A percentile compares a stretch with the other conserved stretches of the same genome.
These are phyloP conservation scores for Colletotrichum trifolii DNA, from an alignment of 2,329 filamentous ascomycete species.

Conservation along the genomic window DNA sequence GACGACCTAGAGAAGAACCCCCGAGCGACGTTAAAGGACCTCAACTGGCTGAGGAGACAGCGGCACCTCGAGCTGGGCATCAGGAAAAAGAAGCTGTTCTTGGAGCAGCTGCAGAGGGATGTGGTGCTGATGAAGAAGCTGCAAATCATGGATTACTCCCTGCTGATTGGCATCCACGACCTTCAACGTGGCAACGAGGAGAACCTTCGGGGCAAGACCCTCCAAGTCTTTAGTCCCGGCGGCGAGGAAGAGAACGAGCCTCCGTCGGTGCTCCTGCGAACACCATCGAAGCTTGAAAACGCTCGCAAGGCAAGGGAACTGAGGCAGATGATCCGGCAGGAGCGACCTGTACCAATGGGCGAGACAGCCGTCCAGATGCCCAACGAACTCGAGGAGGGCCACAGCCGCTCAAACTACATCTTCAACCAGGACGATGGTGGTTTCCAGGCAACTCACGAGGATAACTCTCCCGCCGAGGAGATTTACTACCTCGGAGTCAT, in stretches of 20 bases:
- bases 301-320: slow-evolving; percentile 91
- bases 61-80: slow-evolving; percentile 89
- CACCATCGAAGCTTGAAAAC: slow-evolving; percentile 92
- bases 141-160: slow-evolving; percentile 98
- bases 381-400: slow-evolving; percentile 82
- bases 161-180: slow-evolving; percentile 95
- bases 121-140: slow-evolving; percentile 87
- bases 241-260: slow-evolving; percentile 74
- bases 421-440: slow-evolving; percentile 97
- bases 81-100: slow-evolving; percentile 86
- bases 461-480: slow-evolving; percentile 85
- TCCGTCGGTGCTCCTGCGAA: slow-evolving; percentile 79
- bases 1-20: slow-evolving; percentile 90
- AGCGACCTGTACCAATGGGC: slow-evolving; percentile 93
- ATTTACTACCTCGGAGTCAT: slow-evolving; percentile 99
- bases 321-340: slow-evolving; percentile 89
- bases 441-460: slow-evolving; percentile 91
- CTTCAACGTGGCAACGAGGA: slow-evolving; percentile 92
- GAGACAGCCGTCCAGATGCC: slow-evolving; percentile 88
- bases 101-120: slow-evolving; percentile 89
- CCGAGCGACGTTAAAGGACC: slow-evolving; percentile 91
- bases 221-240: slow-evolving; percentile 93
- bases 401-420: slow-evolving; percentile 76
- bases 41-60: slow-evolving; percentile 93
- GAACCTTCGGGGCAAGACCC: slow-evolving; percentile 87